Evolutionary conservation across 371 early-diverging fungal genomes (phyloP).

Genomic region (Nematocida major): DNA sequence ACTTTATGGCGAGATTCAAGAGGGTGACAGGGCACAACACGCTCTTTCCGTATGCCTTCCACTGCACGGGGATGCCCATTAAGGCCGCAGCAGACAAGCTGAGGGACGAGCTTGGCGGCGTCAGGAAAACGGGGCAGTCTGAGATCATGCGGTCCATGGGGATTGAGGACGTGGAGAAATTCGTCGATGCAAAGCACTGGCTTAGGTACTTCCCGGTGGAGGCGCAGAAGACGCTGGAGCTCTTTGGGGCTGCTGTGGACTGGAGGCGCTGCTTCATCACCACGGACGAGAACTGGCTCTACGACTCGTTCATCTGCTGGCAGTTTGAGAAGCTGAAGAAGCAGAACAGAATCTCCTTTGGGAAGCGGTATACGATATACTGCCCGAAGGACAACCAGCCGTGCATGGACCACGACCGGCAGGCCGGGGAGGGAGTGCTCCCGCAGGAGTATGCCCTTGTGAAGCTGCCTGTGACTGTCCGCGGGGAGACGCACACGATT

Average conservation of each 20-base stretch:
- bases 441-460: constrained; percentile 78
- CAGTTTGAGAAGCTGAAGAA: constrained; percentile 85
- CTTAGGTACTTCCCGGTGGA: constrained; percentile 84
- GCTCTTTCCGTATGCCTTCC: constrained; percentile 95
- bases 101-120: constrained; percentile 75
- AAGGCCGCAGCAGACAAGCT: constrained; percentile 94
- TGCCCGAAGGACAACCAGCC: constrained; percentile 91
- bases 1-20: constrained; percentile 85
- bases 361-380: constrained; percentile 94
- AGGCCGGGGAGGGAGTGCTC: constrained; percentile 87
- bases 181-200: constrained; percentile 90
- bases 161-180: constrained; percentile 73
- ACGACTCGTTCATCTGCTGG: constrained; percentile 96
- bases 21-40: constrained; percentile 83
- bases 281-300: constrained; percentile 95
- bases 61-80: constrained; percentile 99
- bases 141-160: constrained; percentile 85
- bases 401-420: constrained; percentile 99
- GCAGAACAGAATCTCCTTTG: constrained; percentile 78
- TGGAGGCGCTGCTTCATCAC: constrained; percentile 97
- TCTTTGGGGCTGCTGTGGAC: constrained; percentile 82
- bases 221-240: constrained; percentile 74
- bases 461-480: not conserved
- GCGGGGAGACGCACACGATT: not conserved
- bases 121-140: constrained; percentile 50